Conservation (phyloP, 2,329 filamentous ascomycete genomes). For the Fusarium sp. region DNA sequence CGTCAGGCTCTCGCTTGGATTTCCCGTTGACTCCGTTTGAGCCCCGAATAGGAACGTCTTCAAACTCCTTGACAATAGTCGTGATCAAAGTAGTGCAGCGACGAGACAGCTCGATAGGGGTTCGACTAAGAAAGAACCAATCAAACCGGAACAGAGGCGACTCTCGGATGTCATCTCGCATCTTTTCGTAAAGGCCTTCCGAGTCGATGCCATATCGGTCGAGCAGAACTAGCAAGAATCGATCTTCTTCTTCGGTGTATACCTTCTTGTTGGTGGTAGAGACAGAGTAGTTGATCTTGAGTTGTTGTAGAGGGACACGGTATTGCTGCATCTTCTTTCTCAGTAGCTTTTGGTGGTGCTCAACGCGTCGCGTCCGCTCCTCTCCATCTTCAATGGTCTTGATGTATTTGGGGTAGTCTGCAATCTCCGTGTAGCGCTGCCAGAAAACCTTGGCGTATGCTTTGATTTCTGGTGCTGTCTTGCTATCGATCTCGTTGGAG, state of each 20-base stretch:
- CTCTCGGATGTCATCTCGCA: slow-evolving; percentile 96
- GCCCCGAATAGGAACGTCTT: slow-evolving; percentile 70
- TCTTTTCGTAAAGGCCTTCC: slow-evolving; percentile 90
- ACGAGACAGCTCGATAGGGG: slow-evolving; percentile 90
- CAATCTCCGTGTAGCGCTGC: slow-evolving; percentile 92
- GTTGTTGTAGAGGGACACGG: slow-evolving; percentile 95
- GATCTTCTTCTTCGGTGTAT: slow-evolving; percentile 97
- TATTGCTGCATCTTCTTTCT: slow-evolving; percentile 97
- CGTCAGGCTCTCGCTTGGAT: slow-evolving; percentile 80
- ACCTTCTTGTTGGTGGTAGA: slow-evolving; percentile 99
- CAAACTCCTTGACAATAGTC: slow-evolving; percentile 95
- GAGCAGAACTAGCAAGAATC: slow-evolving; percentile 92
- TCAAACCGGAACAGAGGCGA: slow-evolving; percentile 97
- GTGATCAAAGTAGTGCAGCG: slow-evolving; percentile 95
- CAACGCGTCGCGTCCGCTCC: slow-evolving; percentile 87
- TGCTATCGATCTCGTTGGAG: slow-evolving; percentile 90
- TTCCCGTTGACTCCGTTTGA: slow-evolving; percentile 74
- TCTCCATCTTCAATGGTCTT: slow-evolving; percentile 93
- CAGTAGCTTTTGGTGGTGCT: slow-evolving; percentile 92
- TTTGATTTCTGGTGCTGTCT: slow-evolving; percentile 86
- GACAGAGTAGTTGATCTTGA: slow-evolving; percentile 99
- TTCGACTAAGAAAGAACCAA: slow-evolving; percentile 98
- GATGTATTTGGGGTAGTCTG: slow-evolving; percentile 90
- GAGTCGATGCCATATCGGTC: slow-evolving; percentile 93
- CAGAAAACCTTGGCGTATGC: slow-evolving; percentile 96